phyloP scores from a whole-genome alignment of 78 protist species.

The Dictyostelium capitatum region DNA sequence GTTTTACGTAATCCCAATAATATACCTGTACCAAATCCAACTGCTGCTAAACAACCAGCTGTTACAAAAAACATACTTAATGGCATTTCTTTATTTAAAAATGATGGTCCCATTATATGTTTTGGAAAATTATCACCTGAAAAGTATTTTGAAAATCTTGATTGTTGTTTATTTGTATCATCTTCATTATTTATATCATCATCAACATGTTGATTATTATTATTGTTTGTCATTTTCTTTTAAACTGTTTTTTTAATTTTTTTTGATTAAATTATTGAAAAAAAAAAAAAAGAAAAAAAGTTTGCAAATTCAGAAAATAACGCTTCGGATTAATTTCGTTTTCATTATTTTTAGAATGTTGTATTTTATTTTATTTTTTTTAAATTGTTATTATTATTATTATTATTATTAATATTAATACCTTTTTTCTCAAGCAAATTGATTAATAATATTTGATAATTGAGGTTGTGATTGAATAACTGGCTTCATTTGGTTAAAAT shows the following conservation, averaged over 20 bases:
- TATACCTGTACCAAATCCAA: slow-evolving; percentile 60
- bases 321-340: not conserved
- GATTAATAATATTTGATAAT: slow-evolving; percentile 27
- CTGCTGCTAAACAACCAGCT: slow-evolving; percentile 30
- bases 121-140: slow-evolving; percentile 10
- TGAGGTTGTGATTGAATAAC: slow-evolving; percentile 30
- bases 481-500: slow-evolving; percentile 52
- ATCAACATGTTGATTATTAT: no score
- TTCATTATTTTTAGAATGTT: not conserved
- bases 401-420: not conserved
- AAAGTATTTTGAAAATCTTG: not conserved
- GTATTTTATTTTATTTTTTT: not conserved
- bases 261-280: no score
- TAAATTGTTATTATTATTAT: not conserved
- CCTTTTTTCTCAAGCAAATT: slow-evolving; percentile 40
- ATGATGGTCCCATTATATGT: slow-evolving; percentile 23
- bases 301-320: no score
- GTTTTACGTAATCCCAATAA: slow-evolving; percentile 36
- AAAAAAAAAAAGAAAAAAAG: no score
- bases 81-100: slow-evolving; percentile 62
- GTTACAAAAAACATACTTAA: slow-evolving; percentile 18
- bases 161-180: not conserved
- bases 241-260: no score
- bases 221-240: no score
- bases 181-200: not conserved